A percentile compares a stretch with the other conserved stretches of the same genome.
Evolutionary conservation across 192 early-diverging fungal species (phyloP).

Genomic region (Allomyces arbusculus): DNA sequence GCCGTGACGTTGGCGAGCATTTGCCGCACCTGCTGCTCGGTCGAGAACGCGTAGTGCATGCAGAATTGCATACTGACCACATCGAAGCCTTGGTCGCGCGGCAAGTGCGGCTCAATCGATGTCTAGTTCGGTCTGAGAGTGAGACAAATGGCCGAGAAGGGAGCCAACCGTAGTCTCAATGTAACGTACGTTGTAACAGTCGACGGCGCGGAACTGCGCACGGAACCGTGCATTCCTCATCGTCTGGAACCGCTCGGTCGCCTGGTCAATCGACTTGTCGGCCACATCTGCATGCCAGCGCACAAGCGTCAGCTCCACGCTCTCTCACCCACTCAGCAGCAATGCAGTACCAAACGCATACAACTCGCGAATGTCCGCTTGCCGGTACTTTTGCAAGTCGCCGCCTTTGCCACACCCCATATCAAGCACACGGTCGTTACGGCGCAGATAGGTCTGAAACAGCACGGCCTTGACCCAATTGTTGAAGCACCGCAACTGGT

Average conservation of each 20-base stretch:
- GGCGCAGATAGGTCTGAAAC: conserved; percentile 40
- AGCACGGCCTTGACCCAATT: conserved; percentile 92
- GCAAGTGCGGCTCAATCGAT: conserved; percentile 28
- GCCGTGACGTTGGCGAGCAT: conserved; percentile 61
- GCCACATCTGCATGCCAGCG: conserved; percentile 49
- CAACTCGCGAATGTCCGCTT: conserved; percentile 48
- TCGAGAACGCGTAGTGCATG: conserved; percentile 85
- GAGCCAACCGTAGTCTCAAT: neutral
- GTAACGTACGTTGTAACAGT: conserved; percentile 55
- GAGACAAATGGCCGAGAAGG: conserved; percentile 1
- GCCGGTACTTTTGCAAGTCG: conserved; percentile 61
- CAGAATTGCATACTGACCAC: conserved; percentile 93
- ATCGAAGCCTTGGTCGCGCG: conserved; percentile 38
- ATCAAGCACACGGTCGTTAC: conserved; percentile 51
- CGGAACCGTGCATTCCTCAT: conserved; percentile 34
- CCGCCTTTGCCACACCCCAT: conserved; percentile 89
- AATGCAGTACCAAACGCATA: conserved; percentile 46
- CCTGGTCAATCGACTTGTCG: conserved; percentile 62
- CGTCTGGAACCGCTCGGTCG: conserved; percentile 37
- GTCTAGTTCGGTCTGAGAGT: conserved; percentile 12
- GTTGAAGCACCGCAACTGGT: conserved; percentile 76
- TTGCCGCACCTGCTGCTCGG: conserved; percentile 54
- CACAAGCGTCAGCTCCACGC: conserved; percentile 1
- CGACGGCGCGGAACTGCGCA: conserved; percentile 61
- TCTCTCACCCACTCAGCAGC: neutral